A percentile compares a stretch with the other conserved stretches of the same genome.
phyloP scores from a whole-genome alignment of 106 monocot genomes.

The Platanthera zijinensis region DNA sequence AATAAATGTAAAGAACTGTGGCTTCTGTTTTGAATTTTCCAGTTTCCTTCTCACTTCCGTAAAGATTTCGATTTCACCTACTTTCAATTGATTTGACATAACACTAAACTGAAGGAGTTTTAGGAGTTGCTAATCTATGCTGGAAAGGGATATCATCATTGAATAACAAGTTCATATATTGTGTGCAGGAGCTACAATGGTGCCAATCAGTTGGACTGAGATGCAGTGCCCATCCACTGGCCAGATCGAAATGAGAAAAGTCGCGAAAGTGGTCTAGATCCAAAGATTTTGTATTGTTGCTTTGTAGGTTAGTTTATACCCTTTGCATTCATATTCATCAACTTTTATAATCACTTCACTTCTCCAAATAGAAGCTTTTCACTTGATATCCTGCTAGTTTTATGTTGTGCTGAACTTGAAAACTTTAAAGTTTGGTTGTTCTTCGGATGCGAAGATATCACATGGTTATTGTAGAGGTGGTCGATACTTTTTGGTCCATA shows the following conservation, averaged over 20 bases:
- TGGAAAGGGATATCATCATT: not conserved
- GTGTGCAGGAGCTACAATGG: constrained; percentile 53
- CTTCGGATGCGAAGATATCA: too few relatives aligned
- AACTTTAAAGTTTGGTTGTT: too few relatives aligned
- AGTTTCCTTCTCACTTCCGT: not conserved
- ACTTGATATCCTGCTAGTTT: too few relatives aligned
- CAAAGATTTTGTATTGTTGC: too few relatives aligned
- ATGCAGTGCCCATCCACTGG: constrained; percentile 87
- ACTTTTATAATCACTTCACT: too few relatives aligned
- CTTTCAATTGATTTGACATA: not conserved
- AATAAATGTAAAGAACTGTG: not conserved
- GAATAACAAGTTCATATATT: not conserved
- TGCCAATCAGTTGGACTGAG: constrained; percentile 86
- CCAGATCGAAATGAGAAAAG: constrained; percentile 75
- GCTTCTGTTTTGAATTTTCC: not conserved
- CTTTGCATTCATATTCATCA: too few relatives aligned
- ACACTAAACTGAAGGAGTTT: not conserved
- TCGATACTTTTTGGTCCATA: too few relatives aligned
- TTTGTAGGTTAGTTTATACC: too few relatives aligned
- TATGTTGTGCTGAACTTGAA: too few relatives aligned
- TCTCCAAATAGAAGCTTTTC: too few relatives aligned
- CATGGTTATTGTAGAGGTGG: too few relatives aligned
- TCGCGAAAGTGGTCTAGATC: constrained; percentile 54
- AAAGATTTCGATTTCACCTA: not conserved
- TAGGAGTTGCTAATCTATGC: not conserved